Base-by-base conservation (phyloP, 2,329 filamentous ascomycete genomes). In the Colletotrichum karsti region DNA sequence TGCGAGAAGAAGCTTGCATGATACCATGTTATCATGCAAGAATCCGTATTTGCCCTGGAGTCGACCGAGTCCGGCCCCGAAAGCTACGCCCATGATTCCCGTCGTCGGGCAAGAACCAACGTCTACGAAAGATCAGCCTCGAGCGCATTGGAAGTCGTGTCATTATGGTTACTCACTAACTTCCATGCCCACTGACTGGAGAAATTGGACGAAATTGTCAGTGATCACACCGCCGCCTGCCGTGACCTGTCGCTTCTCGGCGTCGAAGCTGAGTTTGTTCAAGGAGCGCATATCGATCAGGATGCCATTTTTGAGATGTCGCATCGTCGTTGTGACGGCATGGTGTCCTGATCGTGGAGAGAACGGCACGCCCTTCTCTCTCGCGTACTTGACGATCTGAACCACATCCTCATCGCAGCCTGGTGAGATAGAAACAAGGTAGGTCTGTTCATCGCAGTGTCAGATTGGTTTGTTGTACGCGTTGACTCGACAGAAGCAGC, bases 11-110 rank as follows among this genome's bases (percentile, higher is more conserved):
- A 79, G 60, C 15, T 74, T 72, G 13, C 75, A 67, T 3, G 77
- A 78, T 9, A 79, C 39, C 28, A 82, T 72, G 35, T 77, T 76
- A 62, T 81, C 80, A 6, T 56, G 77, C 69, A 24, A 35, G 42
- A 62, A 73, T 48, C 72, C 71, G 39, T 63, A 61, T 22, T 66
- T 64, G 13, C 66, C 69, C 33, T 78, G 58, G 1, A 75, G 72
- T 57, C 74, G 73, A 2, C 77, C 76, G 26, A 76, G 75, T 5
- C 77, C 77, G 10, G 76, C 77, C 2, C 77, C 77, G 1, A 78
- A 74, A 0, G 62, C 73, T 4, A 75, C 74, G 1, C 75, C 77
- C 24, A 76, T 70, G 35, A 77, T 67, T 20, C 76, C 75, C 1
- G 77, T 76, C 1, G 63, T 66, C 2, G 63, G 63, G 3, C 63